phyloP scores from a whole-genome alignment of 2,329 filamentous ascomycete genomes.

The Pyrenochaeta sp. region DNA sequence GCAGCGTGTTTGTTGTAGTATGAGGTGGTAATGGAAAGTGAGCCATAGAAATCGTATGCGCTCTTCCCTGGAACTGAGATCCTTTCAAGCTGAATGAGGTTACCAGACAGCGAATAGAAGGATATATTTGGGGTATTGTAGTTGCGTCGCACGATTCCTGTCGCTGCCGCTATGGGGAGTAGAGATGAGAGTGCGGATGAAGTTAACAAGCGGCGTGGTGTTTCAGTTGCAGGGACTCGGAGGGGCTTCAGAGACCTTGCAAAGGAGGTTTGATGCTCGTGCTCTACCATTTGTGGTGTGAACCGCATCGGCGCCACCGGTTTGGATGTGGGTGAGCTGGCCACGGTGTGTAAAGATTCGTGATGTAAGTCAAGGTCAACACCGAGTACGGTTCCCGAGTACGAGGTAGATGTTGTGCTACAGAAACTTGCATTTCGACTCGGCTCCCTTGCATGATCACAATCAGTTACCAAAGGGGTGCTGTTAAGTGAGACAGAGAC shows the following conservation, averaged over 20 bases:
- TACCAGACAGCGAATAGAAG: constrained; percentile 47
- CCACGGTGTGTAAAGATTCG: constrained; percentile 16
- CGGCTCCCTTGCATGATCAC: constrained; percentile 21
- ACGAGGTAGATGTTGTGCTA: constrained; percentile 45
- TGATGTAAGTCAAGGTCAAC: constrained; percentile 45
- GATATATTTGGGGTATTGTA: constrained; percentile 38
- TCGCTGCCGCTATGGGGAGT: constrained; percentile 48
- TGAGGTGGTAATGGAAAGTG: constrained; percentile 13
- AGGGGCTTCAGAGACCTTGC: constrained; percentile 16
- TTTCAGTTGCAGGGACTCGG: constrained; percentile 3
- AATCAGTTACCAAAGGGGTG: constrained; percentile 26
- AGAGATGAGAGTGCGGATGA: constrained; percentile 49
- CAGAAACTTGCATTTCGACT: constrained; percentile 44
- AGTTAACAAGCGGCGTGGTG: constrained; percentile 30
- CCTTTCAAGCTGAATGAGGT: constrained; percentile 39
- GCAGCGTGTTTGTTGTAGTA: constrained; percentile 15
- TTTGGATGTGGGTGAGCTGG: constrained; percentile 32
- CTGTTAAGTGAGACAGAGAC: constrained; percentile 28
- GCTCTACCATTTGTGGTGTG: constrained; percentile 31
- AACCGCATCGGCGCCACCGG: constrained; percentile 36
- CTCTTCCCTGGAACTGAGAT: constrained; percentile 20
- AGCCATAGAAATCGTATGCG: constrained; percentile 10
- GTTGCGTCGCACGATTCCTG: constrained; percentile 44
- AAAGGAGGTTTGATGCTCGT: constrained; percentile 21
- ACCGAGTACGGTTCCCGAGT: constrained; percentile 46